Evolutionary conservation across 225 moss, liverwort and hornwort genomes (phyloP).

Genomic region (Physcomitrellopsis africana): DNA sequence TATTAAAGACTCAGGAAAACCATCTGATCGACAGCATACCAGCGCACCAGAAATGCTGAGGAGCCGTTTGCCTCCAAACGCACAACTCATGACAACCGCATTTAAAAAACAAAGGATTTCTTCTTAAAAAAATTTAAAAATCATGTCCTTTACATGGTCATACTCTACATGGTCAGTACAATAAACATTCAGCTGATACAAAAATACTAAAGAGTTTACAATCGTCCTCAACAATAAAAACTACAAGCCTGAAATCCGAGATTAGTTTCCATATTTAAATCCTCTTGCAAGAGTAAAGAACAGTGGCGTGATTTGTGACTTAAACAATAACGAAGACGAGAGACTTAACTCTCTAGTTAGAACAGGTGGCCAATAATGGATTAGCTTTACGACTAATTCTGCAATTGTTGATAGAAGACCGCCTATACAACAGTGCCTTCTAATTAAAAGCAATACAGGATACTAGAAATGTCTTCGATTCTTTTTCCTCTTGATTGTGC

Average conservation of each 20-base stretch:
- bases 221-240: no score
- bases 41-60: no score
- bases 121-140: no score
- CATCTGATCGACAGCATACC: no score
- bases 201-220: not conserved
- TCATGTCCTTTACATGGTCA: no score
- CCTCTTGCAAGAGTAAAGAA: conserved; percentile 3
- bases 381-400: conserved; percentile 2
- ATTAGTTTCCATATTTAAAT: no score
- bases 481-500: conserved; percentile 44
- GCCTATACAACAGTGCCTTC: conserved; percentile 19
- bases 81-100: no score
- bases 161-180: not conserved
- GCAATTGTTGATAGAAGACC: conserved; percentile 11
- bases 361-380: conserved; percentile 24
- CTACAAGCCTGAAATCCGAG: no score
- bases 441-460: conserved; percentile 1
- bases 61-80: no score
- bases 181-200: not conserved
- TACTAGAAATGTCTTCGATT: conserved; percentile 39
- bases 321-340: no score
- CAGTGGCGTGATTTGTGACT: conserved; percentile 4
- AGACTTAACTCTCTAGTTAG: not conserved
- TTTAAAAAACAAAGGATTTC: no score
- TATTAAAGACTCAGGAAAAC: no score